phyloP scores from a whole-genome alignment of 2,329 filamentous ascomycete genomes.

The Aspergillus tubingensis region DNA sequence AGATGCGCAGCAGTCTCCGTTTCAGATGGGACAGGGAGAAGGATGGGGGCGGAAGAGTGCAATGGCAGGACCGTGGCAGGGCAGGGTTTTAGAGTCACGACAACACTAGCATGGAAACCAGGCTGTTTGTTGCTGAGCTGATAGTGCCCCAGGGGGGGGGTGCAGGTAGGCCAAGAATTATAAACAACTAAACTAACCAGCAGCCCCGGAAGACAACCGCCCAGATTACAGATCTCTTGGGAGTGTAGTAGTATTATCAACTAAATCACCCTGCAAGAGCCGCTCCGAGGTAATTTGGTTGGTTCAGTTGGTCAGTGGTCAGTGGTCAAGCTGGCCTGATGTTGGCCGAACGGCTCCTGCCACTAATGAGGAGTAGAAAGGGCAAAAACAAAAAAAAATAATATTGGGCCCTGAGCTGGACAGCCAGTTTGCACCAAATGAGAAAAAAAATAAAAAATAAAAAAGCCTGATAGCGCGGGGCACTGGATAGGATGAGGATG shows the following conservation, averaged over 20 bases:
- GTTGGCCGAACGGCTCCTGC: conserved; percentile 21
- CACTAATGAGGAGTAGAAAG: conserved; percentile 20
- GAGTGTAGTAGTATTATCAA: conserved; percentile 3
- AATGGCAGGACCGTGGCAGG: conserved; percentile 18
- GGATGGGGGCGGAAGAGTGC: conserved; percentile 8
- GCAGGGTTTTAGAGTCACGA: conserved; percentile 10
- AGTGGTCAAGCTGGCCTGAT: conserved; percentile 24
- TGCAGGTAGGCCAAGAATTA: neutral
- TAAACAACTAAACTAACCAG: neutral
- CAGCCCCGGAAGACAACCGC: neutral
- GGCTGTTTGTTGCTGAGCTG: conserved; percentile 15
- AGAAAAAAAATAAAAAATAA: neutral
- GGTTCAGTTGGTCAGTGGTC: neutral
- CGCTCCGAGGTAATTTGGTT: conserved; percentile 6
- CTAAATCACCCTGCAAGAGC: conserved; percentile 15
- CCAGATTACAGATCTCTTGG: conserved; percentile 8
- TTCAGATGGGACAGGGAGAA: conserved; percentile 6
- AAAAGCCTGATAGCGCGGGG: conserved; percentile 20
- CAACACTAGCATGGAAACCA: neutral
- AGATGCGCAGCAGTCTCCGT: conserved; percentile 8
- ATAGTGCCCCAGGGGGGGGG: neutral
- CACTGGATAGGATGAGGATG: conserved; percentile 9
- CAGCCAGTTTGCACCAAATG: conserved; percentile 27
- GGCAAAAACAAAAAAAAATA: neutral
- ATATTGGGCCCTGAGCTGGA: conserved; percentile 24